Conservation (phyloP, 2,329 filamentous ascomycete genomes). For the Paramyrothecium roridum region DNA sequence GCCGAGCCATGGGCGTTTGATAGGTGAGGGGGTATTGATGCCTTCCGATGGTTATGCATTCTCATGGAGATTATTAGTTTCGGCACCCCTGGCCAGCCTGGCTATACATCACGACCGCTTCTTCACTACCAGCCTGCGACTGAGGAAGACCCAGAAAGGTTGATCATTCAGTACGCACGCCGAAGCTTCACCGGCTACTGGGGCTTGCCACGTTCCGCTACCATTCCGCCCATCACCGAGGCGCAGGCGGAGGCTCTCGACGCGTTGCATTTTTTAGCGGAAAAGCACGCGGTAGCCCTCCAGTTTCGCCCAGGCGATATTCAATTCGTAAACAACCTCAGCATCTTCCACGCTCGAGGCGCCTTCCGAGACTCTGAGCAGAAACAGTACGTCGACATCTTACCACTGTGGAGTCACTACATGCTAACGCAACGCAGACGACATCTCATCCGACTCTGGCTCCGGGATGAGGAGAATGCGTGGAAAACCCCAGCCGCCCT, state of each 20-base stretch:
- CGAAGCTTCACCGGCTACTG: constrained; percentile 54
- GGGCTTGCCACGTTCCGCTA: constrained; percentile 44
- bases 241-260: constrained; percentile 50
- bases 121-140: constrained; percentile 50
- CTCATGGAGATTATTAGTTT: constrained; percentile 33
- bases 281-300: constrained; percentile 38
- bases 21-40: constrained; percentile 9
- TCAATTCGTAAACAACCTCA: constrained; percentile 52
- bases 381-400: constrained; percentile 37
- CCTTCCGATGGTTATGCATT: not conserved
- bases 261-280: constrained; percentile 43
- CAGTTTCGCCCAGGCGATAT: constrained; percentile 48
- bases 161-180: constrained; percentile 56
- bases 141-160: constrained; percentile 38
- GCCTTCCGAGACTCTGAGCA: constrained; percentile 37
- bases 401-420: no score
- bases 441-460: constrained; percentile 45
- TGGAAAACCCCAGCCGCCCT: constrained; percentile 37
- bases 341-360: constrained; percentile 48
- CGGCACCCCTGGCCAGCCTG: constrained; percentile 33
- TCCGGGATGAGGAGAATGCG: constrained; percentile 42
- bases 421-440: constrained; percentile 25
- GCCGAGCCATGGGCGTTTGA: constrained; percentile 43
- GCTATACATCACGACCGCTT: constrained; percentile 45
- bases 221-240: constrained; percentile 53